A percentile compares a stretch with the other conserved stretches of the same genome.
These are phyloP conservation scores for Nissolia schottii DNA, from an alignment of 306 rosid species.

Conservation along the genomic window DNA sequence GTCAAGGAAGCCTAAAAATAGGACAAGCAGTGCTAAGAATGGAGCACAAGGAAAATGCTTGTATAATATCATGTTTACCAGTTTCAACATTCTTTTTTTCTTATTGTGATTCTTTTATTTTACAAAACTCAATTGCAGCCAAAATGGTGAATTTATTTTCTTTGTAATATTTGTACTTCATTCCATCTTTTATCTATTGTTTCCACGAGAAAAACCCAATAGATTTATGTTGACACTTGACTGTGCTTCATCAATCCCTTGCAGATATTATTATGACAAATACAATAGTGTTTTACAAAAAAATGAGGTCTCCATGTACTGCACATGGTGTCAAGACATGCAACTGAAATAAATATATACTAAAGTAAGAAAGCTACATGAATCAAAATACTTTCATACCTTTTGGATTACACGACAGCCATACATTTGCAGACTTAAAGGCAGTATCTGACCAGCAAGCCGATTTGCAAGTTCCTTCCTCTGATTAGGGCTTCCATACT, in stretches of 20 bases:
- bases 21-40: background rate
- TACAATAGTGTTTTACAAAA: background rate
- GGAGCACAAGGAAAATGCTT: background rate
- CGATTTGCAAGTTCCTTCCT: slow-evolving; percentile 34
- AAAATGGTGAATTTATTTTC: background rate
- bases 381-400: slow-evolving; percentile 19
- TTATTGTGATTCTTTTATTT: background rate
- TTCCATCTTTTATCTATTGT: background rate
- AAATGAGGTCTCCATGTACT: background rate
- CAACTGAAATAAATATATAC: background rate
- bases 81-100: background rate
- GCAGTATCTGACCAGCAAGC: slow-evolving; percentile 34
- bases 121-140: background rate
- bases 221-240: background rate
- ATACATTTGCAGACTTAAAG: slow-evolving; percentile 44
- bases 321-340: background rate
- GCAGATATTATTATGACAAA: background rate
- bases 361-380: background rate
- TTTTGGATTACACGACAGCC: slow-evolving; percentile 49
- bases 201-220: background rate
- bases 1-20: background rate
- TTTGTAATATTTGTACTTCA: background rate
- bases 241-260: background rate
- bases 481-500: slow-evolving; percentile 38
- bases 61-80: background rate